Evolutionary conservation across 1,139 yeast species (phyloP).

Genomic region (Taiozyma sp.): DNA sequence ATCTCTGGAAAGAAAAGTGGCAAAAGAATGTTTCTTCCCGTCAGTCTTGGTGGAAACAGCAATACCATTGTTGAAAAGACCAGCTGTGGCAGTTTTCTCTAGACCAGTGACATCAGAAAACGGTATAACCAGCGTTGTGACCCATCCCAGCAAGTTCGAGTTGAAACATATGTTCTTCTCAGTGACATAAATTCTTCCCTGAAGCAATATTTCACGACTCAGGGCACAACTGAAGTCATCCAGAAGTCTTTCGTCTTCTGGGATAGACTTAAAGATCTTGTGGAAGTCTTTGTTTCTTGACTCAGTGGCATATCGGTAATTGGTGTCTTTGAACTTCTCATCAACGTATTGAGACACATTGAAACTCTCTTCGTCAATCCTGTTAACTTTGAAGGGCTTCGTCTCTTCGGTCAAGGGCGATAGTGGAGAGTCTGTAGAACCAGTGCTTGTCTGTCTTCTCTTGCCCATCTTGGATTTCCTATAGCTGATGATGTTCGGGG

Average conservation of each 20-base stretch:
- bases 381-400: constrained; percentile 17
- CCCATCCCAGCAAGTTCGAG: constrained; percentile 93
- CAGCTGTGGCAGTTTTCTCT: constrained; percentile 82
- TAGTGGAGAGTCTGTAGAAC: constrained; percentile 17
- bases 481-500: constrained; percentile 26
- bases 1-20: constrained; percentile 84
- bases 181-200: constrained; percentile 84
- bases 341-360: constrained; percentile 35
- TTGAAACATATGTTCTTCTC: constrained; percentile 82
- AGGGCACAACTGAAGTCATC: constrained; percentile 91
- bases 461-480: constrained; percentile 19
- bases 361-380: constrained; percentile 12
- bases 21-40: constrained; percentile 70
- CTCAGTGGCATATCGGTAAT: constrained; percentile 53
- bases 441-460: constrained; percentile 19
- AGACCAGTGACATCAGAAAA: constrained; percentile 67
- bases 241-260: constrained; percentile 64
- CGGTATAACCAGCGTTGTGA: constrained; percentile 71
- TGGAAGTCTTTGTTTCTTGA: constrained; percentile 80
- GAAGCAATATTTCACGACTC: constrained; percentile 83
- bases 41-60: constrained; percentile 55
- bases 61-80: constrained; percentile 89
- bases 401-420: constrained; percentile 25
- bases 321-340: constrained; percentile 38
- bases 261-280: constrained; percentile 63